These are phyloP conservation scores for Pythium grandisporangium DNA, from an alignment of 352 stramenopile genomes.

Conservation along the genomic window DNA sequence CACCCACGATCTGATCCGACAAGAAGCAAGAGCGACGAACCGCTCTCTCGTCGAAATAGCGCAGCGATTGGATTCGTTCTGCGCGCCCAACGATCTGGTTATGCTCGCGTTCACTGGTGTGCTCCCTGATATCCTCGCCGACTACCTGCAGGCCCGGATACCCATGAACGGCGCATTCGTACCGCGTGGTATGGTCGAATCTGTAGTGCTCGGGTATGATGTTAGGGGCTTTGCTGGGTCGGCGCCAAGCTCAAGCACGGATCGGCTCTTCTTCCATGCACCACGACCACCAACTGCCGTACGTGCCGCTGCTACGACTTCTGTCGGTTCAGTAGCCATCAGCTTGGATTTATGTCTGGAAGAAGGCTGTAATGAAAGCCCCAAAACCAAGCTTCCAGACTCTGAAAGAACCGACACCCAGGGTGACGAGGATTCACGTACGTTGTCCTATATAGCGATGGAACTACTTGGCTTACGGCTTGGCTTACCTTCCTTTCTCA, in stretches of 20 bases:
- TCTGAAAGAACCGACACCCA: too few species aligned
- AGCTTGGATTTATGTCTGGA: neutral
- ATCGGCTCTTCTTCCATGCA: slow-evolving; percentile 4
- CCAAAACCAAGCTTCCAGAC: too few species aligned
- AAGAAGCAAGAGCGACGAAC: neutral
- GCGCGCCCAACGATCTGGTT: slow-evolving; percentile 4
- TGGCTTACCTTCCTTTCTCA: neutral
- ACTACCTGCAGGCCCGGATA: slow-evolving; percentile 7
- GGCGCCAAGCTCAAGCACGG: neutral
- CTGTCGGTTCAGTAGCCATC: neutral
- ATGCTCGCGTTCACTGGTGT: slow-evolving; percentile 8
- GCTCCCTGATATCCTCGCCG: slow-evolving; percentile 1
- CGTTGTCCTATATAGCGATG: too few species aligned
- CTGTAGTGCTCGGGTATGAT: neutral
- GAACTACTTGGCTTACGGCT: neutral
- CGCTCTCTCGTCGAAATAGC: slow-evolving; percentile 2
- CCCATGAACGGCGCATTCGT: slow-evolving; percentile 9
- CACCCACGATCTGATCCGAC: neutral
- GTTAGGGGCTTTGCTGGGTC: neutral
- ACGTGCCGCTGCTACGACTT: neutral
- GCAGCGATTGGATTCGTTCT: slow-evolving; percentile 4
- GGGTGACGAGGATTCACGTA: too few species aligned
- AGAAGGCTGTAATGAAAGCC: neutral
- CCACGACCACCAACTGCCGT: neutral
- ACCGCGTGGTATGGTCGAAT: slow-evolving; percentile 6